These are phyloP conservation scores for Epichloe bromicola DNA, from an alignment of 2,329 filamentous ascomycete species.

Conservation along the genomic window DNA sequence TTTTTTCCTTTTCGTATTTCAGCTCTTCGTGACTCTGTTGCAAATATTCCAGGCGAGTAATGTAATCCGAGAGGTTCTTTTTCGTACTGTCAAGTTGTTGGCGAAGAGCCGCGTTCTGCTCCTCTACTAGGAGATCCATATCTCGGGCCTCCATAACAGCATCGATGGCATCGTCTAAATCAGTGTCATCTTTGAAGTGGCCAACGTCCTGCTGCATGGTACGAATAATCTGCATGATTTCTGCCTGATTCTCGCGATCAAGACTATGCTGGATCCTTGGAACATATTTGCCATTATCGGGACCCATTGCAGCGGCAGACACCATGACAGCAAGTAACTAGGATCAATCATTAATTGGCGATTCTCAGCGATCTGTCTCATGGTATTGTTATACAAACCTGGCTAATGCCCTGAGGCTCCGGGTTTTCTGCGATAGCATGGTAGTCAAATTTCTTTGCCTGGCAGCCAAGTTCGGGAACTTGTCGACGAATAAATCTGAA, in stretches of 20 bases:
- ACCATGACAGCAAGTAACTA: constrained; percentile 51
- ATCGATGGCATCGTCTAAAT: constrained; percentile 26
- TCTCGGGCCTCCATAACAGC: constrained; percentile 33
- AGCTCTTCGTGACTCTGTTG: constrained; percentile 52
- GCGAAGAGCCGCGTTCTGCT: constrained; percentile 37
- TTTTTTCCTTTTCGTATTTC: constrained; percentile 47
- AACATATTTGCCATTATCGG: constrained; percentile 42
- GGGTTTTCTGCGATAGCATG: constrained; percentile 45
- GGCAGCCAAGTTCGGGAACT: constrained; percentile 36
- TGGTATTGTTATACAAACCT: constrained; percentile 24
- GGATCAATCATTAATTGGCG: constrained; percentile 11
- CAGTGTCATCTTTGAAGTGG: constrained; percentile 23
- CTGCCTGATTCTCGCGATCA: constrained; percentile 28
- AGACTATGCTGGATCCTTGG: constrained; percentile 27
- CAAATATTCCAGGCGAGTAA: constrained; percentile 45
- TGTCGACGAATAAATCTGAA: constrained; percentile 42
- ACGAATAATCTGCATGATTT: constrained; percentile 33
- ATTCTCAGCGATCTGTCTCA: constrained; percentile 11
- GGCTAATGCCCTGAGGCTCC: constrained; percentile 38
- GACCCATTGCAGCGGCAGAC: constrained; percentile 45
- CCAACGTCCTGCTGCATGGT: constrained; percentile 26
- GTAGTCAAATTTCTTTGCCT: constrained; percentile 41
- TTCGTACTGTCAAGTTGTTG: constrained; percentile 39
- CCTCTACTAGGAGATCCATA: constrained; percentile 43
- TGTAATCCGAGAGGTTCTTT: constrained; percentile 45